Percentiles rank a stretch among this genome's conserved stretches.
These are phyloP conservation scores for Phytophthora sojae DNA, from an alignment of 352 stramenopile genomes.

Conservation along the genomic window DNA sequence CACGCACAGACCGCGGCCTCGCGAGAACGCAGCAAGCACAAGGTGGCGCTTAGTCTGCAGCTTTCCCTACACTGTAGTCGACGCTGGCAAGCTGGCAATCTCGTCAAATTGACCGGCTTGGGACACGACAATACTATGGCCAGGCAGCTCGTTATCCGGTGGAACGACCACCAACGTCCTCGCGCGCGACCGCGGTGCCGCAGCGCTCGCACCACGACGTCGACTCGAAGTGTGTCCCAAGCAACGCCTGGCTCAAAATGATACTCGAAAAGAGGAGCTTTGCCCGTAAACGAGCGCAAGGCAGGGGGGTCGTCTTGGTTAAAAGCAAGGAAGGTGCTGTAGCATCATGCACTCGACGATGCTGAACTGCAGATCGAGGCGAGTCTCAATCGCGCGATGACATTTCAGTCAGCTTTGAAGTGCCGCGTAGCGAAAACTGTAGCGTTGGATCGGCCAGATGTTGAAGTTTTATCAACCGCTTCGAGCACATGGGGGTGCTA, in stretches of 20 bases:
- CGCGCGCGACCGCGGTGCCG: background rate
- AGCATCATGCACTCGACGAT: background rate
- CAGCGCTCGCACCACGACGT: background rate
- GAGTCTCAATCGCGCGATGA: background rate
- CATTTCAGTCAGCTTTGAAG: conserved; percentile 18
- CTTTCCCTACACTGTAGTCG: background rate
- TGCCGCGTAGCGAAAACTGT: conserved; percentile 15
- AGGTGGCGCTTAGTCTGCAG: background rate
- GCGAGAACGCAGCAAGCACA: background rate
- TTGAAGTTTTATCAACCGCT: conserved; percentile 3
- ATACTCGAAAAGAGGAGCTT: background rate
- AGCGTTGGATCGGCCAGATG: conserved; percentile 3
- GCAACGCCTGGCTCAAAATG: background rate
- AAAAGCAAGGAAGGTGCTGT: background rate
- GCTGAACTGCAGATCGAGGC: conserved; percentile 2
- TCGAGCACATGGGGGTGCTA: background rate
- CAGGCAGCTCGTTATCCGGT: background rate
- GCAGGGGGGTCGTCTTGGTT: background rate
- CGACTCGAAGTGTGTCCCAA: background rate
- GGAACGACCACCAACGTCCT: background rate
- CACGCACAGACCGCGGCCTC: background rate
- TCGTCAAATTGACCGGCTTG: background rate
- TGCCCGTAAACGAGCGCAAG: background rate
- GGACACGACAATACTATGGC: background rate
- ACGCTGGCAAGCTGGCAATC: background rate